phyloP scores from a whole-genome alignment of 768 basidiomycete genomes.

The Amanita inopinata region DNA sequence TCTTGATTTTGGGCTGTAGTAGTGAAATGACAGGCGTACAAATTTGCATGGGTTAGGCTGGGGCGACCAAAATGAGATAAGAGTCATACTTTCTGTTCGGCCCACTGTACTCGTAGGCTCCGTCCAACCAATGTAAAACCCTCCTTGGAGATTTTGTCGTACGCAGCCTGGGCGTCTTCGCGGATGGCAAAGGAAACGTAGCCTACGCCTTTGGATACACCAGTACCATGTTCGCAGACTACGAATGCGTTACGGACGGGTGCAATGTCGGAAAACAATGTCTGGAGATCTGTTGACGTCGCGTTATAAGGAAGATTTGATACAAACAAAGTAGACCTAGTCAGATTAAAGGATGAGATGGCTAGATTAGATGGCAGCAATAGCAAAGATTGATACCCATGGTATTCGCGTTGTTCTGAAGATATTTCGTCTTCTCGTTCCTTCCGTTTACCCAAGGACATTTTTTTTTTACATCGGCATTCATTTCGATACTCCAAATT shows the following conservation, averaged over 20 bases:
- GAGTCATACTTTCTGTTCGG: conserved; percentile 57
- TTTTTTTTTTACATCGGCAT: too few species aligned
- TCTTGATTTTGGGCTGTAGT: conserved; percentile 35
- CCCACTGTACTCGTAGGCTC: conserved; percentile 70
- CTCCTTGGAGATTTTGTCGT: conserved; percentile 53
- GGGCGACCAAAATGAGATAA: neutral
- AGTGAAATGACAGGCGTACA: neutral
- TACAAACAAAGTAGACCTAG: conserved; percentile 87
- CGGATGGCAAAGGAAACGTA: conserved; percentile 88
- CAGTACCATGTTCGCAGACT: conserved; percentile 68
- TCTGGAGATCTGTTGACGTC: conserved; percentile 84
- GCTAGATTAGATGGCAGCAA: neutral
- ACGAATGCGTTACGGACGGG: conserved; percentile 93
- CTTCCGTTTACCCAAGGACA: conserved; percentile 36
- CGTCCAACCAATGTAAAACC: conserved; percentile 61
- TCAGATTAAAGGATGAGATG: neutral
- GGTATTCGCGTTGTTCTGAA: conserved; percentile 11
- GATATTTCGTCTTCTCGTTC: conserved; percentile 23
- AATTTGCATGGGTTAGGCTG: too few species aligned
- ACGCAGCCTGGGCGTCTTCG: conserved; percentile 78
- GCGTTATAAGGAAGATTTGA: conserved; percentile 87
- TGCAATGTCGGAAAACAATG: conserved; percentile 91
- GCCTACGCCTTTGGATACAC: conserved; percentile 87
- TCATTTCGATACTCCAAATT: too few species aligned
- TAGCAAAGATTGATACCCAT: conserved; percentile 22